These are phyloP conservation scores for Mrakia blollopis DNA, from an alignment of 768 basidiomycete species.

Conservation along the genomic window DNA sequence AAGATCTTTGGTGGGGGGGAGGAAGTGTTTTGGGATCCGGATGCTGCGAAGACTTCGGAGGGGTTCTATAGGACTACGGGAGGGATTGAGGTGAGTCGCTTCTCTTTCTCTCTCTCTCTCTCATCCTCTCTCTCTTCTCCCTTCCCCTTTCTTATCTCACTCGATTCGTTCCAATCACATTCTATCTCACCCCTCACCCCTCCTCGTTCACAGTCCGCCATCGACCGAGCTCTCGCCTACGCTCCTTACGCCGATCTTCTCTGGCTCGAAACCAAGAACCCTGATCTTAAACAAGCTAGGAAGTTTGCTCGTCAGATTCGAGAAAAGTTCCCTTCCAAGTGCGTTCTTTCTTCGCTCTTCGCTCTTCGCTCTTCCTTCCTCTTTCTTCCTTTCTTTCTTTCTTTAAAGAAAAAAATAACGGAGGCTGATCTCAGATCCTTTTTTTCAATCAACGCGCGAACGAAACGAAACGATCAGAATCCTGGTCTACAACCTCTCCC, in stretches of 20 bases:
- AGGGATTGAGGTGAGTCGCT: slow-evolving; percentile 58
- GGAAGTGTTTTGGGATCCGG: slow-evolving; percentile 82
- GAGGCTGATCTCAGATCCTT: too few relatives aligned
- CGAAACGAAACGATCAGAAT: too few relatives aligned
- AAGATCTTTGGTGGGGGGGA: slow-evolving; percentile 61
- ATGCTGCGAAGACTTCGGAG: slow-evolving; percentile 80
- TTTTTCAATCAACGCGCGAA: too few relatives aligned
- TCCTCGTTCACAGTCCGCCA: slow-evolving; percentile 54
- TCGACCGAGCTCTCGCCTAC: slow-evolving; percentile 71
- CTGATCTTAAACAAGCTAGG: slow-evolving; percentile 71
- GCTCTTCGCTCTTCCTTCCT: neutral
- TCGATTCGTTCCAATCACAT: neutral
- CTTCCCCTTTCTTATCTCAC: slow-evolving; percentile 20
- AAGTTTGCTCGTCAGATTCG: slow-evolving; percentile 72
- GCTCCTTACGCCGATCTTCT: slow-evolving; percentile 83
- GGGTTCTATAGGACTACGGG: slow-evolving; percentile 85
- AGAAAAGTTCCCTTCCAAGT: slow-evolving; percentile 68
- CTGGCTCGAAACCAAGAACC: slow-evolving; percentile 91
- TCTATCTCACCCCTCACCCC: neutral
- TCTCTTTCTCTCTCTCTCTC: neutral
- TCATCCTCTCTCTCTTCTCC: neutral
- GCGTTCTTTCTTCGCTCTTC: slow-evolving; percentile 16
- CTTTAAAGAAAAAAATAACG: too few relatives aligned
- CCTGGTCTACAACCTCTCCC: slow-evolving; percentile 90
- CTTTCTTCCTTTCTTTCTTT: neutral